phyloP scores from a whole-genome alignment of 179 eudicot species.

The Monotropa hypopitys region DNA sequence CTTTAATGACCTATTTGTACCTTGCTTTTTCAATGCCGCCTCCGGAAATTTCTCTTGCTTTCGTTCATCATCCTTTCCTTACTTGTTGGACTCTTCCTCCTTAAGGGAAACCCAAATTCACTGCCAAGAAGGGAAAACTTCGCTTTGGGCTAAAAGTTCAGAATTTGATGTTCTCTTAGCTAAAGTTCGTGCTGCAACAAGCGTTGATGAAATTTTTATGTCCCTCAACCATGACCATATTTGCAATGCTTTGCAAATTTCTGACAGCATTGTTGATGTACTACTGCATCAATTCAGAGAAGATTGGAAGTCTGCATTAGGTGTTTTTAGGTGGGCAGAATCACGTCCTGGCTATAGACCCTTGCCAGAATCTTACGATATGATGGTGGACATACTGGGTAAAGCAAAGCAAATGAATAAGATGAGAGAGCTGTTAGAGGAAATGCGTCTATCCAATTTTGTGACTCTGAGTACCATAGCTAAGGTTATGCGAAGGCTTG shows the following conservation, averaged over 20 bases:
- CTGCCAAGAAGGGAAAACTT: constrained; percentile 9
- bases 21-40: background rate
- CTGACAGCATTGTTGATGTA: constrained; percentile 30
- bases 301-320: constrained; percentile 85
- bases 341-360: constrained; percentile 35
- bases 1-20: background rate
- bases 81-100: background rate
- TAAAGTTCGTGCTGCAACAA: constrained; percentile 28
- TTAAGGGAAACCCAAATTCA: constrained; percentile 8
- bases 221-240: constrained; percentile 35
- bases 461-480: constrained; percentile 51
- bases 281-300: constrained; percentile 52
- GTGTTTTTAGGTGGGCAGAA: constrained; percentile 59
- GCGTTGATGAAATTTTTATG: constrained; percentile 32
- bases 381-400: constrained; percentile 76
- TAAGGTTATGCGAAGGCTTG: constrained; percentile 67
- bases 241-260: constrained; percentile 28
- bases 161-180: constrained; percentile 27
- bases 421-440: constrained; percentile 47
- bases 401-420: constrained; percentile 65
- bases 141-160: constrained; percentile 10
- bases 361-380: constrained; percentile 39
- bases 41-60: background rate
- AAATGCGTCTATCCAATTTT: constrained; percentile 40
- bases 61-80: constrained; percentile 6